Percentiles rank a stretch among this genome's conserved stretches.
These are phyloP conservation scores for Exophiala spinifera DNA, from an alignment of 2,329 filamentous ascomycete genomes.

Conservation along the genomic window DNA sequence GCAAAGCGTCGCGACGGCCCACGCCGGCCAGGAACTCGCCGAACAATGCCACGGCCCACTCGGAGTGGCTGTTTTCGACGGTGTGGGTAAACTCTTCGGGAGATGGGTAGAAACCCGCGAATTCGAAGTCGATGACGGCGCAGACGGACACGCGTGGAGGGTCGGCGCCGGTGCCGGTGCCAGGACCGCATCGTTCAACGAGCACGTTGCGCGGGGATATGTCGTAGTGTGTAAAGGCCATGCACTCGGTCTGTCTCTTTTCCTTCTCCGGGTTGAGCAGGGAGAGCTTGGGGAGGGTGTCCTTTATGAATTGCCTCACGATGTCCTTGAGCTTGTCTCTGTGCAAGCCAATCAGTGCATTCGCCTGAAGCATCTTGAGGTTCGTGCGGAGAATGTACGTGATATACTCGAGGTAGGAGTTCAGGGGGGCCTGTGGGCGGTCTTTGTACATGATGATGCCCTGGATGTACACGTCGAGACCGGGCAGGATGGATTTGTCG, in stretches of 20 bases:
- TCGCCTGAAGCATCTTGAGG: conserved; percentile 11
- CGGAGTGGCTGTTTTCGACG: conserved; percentile 20
- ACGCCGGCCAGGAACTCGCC: conserved; percentile 15
- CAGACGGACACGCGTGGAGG: conserved; percentile 18
- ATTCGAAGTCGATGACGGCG: conserved; percentile 35
- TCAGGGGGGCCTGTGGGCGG: conserved; percentile 9
- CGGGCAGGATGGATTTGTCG: conserved; percentile 19
- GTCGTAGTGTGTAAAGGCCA: conserved; percentile 31
- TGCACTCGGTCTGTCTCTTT: conserved; percentile 7
- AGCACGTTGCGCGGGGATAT: conserved; percentile 31
- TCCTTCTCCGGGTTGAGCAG: conserved; percentile 6
- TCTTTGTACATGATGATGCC: conserved; percentile 9
- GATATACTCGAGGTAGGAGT: conserved; percentile 8
- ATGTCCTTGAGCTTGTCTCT: conserved; percentile 13
- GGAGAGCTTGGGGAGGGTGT: conserved; percentile 17
- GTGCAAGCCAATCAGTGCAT: conserved; percentile 9
- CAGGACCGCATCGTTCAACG: conserved; percentile 19
- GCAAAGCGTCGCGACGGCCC: conserved; percentile 10
- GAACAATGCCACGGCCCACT: conserved; percentile 19
- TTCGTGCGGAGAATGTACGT: conserved; percentile 8
- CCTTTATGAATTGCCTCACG: conserved; percentile 15
- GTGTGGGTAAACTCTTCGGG: conserved; percentile 32
- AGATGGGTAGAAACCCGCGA: conserved; percentile 32
- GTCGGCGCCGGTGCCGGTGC: not conserved
- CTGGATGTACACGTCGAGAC: conserved; percentile 18